phyloP scores from a whole-genome alignment of 768 basidiomycete genomes.

The Albatrellus ellisii region DNA sequence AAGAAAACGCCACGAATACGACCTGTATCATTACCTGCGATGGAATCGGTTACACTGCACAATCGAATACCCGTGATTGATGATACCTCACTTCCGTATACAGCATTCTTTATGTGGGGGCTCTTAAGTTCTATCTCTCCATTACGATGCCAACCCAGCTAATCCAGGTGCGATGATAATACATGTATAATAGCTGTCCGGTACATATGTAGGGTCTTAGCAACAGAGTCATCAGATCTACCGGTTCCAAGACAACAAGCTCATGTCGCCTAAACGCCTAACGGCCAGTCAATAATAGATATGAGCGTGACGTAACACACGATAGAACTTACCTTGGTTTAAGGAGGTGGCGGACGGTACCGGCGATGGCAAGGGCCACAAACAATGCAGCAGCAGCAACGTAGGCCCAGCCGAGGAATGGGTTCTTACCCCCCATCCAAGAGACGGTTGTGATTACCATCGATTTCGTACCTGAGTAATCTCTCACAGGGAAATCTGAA shows the following conservation, averaged over 20 bases:
- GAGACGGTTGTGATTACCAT: conserved; percentile 95
- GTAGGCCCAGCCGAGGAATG: conserved; percentile 98
- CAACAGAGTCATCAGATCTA: conserved; percentile 21
- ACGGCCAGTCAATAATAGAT: conserved; percentile 6
- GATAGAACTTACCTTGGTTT: conserved; percentile 60
- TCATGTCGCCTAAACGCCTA: conserved; percentile 82
- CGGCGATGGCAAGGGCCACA: conserved; percentile 73
- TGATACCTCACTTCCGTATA: too few species aligned
- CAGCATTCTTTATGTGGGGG: too few species aligned
- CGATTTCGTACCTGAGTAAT: conserved; percentile 91
- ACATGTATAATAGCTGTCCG: too few species aligned
- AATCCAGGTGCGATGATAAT: too few species aligned
- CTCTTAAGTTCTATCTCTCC: too few species aligned
- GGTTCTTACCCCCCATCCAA: conserved; percentile 98
- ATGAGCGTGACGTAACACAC: not conserved
- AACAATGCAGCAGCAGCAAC: conserved; percentile 82
- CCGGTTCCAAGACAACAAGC: conserved; percentile 75
- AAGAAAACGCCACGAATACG: conserved; percentile 28
- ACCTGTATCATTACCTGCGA: conserved; percentile 46
- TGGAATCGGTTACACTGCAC: conserved; percentile 52
- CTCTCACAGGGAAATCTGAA: conserved; percentile 76
- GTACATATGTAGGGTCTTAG: too few species aligned
- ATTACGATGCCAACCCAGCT: too few species aligned
- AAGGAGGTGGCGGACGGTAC: conserved; percentile 85
- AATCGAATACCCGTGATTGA: too few species aligned